Base-by-base conservation (phyloP, 1,284 basidiomycete species). In the Gymnopus androsaceus region DNA sequence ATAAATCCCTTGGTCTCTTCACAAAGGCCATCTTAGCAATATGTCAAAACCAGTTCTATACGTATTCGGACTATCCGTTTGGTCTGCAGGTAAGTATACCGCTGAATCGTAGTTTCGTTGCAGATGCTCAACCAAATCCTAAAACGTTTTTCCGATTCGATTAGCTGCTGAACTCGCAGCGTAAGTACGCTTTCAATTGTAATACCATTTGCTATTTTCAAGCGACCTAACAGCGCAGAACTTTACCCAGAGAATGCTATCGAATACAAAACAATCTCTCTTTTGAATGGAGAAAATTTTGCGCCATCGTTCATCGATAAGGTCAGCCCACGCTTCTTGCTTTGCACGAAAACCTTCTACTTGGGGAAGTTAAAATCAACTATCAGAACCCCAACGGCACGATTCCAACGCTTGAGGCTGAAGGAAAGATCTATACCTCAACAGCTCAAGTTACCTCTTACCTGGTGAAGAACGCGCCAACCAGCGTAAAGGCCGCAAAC, bases 201-300 rank as follows among this genome's bases (percentile, higher is more conserved):
- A 25, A n/a, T n/a, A n/a, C n/a, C n/a, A n/a, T n/a, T 25, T 17
- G 5, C 17, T 8, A 11, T 25, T 17, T 25, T 21, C 37, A 44
- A 27, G 14, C 25, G 17, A 21, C 15, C 14, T 19, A 33, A 37
- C 31, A 66, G 67, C 25, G 58, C 59, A 28, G 80, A 82, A 61
- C 74, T 82, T 1, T 77, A 76, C 51, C 57, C 66, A 1, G 64
- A 67, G 7, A 68, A 66, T 23, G 69, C 66, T 21, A 62, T 81
- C 45, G 71, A 78, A 53, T 63, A 55, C 50, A 71, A 71, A 59
- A 60, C 66, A 36, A 59, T 80, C 59, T 73, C 81, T 64, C 76
- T 83, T 34, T 58, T 68, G 50, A 70, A 83, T 56, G 85, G 84
- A 34, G 80, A 78, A 60, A 89, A 89, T 71, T 88, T 88, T 62